Conservation (phyloP, 495 filamentous ascomycete genomes). For the Daldinia bambusicola region DNA sequence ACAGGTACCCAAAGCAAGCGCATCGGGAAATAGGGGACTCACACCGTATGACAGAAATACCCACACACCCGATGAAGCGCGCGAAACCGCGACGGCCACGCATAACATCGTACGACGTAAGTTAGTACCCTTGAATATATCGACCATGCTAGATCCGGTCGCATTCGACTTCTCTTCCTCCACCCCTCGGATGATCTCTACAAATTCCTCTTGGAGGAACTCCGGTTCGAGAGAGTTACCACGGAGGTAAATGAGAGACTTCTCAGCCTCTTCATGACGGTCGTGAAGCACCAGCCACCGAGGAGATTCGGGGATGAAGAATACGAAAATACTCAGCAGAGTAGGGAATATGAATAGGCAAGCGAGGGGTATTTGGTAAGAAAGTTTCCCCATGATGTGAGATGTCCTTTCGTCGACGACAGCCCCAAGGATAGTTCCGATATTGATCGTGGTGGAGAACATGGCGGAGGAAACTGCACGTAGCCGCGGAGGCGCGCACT, state of each 20-base stretch:
- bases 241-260: constrained; percentile 38
- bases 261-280: constrained; percentile 35
- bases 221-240: constrained; percentile 41
- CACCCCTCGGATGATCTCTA: constrained; percentile 45
- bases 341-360: constrained; percentile 59
- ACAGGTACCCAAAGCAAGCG: neutral
- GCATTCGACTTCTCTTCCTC: constrained; percentile 45
- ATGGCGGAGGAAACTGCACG: constrained; percentile 55
- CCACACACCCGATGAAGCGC: constrained; percentile 46
- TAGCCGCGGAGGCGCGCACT: constrained; percentile 51
- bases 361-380: constrained; percentile 61
- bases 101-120: constrained; percentile 48
- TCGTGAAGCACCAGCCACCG: constrained; percentile 51
- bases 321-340: constrained; percentile 52
- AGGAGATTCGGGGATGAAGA: constrained; percentile 63
- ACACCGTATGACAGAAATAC: constrained; percentile 49
- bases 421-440: constrained; percentile 60
- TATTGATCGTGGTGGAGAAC: constrained; percentile 57
- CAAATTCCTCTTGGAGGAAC: constrained; percentile 45
- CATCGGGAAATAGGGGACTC: constrained; percentile 25
- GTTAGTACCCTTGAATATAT: constrained; percentile 47
- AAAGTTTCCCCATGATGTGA: constrained; percentile 49
- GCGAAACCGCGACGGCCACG: constrained; percentile 38
- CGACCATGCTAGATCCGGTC: constrained; percentile 34
- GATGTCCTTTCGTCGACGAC: constrained; percentile 62